Base-by-base conservation (phyloP, 2,329 filamentous ascomycete genomes). In the Phialophora tarda region DNA sequence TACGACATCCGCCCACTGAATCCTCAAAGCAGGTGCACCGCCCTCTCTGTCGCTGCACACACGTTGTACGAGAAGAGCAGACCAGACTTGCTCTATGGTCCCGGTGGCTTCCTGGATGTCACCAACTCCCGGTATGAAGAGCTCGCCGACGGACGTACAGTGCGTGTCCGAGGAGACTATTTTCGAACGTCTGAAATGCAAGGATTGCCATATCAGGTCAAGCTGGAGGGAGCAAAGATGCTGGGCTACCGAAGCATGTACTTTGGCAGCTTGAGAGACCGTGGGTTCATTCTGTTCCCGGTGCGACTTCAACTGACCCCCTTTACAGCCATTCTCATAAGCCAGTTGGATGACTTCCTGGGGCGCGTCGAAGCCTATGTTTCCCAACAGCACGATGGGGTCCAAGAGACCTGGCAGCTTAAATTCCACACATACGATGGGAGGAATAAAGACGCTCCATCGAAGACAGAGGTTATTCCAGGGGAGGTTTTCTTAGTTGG, bases 51-150 rank as follows among this genome's bases (percentile, higher is more conserved):
- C 0, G 83, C 83, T 0, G 82, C 84, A 0, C 84, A 86, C 67
- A 81, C 83, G 0, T 72, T 86, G 10, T 86, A 86, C 59, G 84
- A 86, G 74, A 86, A 86, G 66, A 77, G 79, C 0, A 72, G 84
- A 17, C 84, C 85, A 0, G 84, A 86, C 71, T 70, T 82, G 0
- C 71, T 86, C 1, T 66, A 75, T 4, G 84, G 84, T 0, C 85
- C 84, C 0, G 85, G 84, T 0, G 85, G 84, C 0, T 72, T 74
- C 6, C 75, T 86, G 0, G 75, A 82, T 50, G 73, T 86, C 0
- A 75, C 75, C 0, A 53, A 74, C 0, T 76, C 81, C 1, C 77
- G 70, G 1, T 85, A 84, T 65, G 76, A 82, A 64, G 78, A 83
- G 68, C 69, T 83, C 3, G 68, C 71, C 0, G 80, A 81, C 0